Percentiles rank a stretch among this genome's conserved stretches.
These are phyloP conservation scores for Didymellaceae sp. DNA, from an alignment of 2,329 filamentous ascomycete genomes.

Conservation along the genomic window DNA sequence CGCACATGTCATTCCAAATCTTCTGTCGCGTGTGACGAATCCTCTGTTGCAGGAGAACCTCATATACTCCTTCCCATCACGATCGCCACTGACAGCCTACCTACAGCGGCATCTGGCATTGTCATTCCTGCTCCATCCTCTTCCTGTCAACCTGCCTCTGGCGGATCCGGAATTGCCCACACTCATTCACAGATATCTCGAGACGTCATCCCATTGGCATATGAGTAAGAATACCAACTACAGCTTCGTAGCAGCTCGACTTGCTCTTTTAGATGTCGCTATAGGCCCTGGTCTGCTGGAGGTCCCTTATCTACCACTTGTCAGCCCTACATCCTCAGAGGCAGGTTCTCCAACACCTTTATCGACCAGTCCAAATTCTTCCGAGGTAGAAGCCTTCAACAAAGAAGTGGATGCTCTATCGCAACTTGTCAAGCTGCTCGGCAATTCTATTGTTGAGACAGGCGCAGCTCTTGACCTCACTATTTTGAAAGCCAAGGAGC, in stretches of 20 bases:
- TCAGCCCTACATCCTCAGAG: conserved; percentile 34
- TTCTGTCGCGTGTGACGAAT: conserved; percentile 52
- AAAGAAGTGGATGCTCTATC: conserved; percentile 71
- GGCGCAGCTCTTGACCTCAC: conserved; percentile 63
- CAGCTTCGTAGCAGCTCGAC: conserved; percentile 67
- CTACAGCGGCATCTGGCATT: conserved; percentile 72
- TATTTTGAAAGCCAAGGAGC: conserved; percentile 77
- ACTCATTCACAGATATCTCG: conserved; percentile 38
- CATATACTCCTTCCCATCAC: conserved; percentile 65
- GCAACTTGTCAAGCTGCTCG: conserved; percentile 54
- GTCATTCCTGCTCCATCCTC: conserved; percentile 62
- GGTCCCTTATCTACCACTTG: conserved; percentile 39
- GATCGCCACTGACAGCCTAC: conserved; percentile 59
- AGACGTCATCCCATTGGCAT: conserved; percentile 55
- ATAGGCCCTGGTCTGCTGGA: conserved; percentile 67
- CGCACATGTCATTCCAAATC: conserved; percentile 27
- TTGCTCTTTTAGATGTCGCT: conserved; percentile 74
- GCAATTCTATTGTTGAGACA: conserved; percentile 71
- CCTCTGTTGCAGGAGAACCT: conserved; percentile 63
- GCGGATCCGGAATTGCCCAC: conserved; percentile 25
- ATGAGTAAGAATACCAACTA: conserved; percentile 69
- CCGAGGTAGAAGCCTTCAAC: conserved; percentile 67
- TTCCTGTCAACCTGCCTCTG: conserved; percentile 32
- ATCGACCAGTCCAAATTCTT: conserved; percentile 19
- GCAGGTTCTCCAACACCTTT: conserved; percentile 25